Conservation (phyloP, 176 grass and related monocot species). For the Chrysopogon serrulatus region DNA sequence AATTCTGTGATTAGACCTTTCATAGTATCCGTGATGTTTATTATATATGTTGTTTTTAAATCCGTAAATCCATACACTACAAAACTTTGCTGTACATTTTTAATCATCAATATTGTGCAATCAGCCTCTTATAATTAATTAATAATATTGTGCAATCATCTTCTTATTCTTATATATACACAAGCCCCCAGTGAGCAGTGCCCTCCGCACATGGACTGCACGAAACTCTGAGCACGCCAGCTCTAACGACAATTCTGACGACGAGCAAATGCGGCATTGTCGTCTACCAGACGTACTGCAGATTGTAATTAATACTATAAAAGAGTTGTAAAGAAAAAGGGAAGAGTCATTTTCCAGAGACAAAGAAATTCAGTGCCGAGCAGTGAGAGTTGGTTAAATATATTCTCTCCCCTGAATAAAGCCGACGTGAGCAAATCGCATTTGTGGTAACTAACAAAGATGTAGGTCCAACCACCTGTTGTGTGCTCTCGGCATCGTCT, state of each 20-base stretch:
- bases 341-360: background rate
- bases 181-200: background rate
- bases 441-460: constrained; percentile 17
- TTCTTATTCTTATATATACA: background rate
- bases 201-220: background rate
- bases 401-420: background rate
- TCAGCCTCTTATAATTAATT: background rate
- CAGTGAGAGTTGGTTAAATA: constrained; percentile 9
- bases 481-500: background rate
- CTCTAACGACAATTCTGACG: background rate
- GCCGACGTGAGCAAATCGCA: constrained; percentile 14
- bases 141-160: background rate
- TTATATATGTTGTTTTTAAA: background rate
- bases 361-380: background rate
- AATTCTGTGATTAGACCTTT: constrained; percentile 17
- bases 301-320: background rate
- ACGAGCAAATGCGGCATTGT: background rate
- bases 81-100: background rate
- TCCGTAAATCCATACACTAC: background rate
- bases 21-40: constrained; percentile 11
- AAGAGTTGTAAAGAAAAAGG: background rate
- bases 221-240: background rate
- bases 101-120: background rate
- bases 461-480: constrained; percentile 30
- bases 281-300: background rate